Conservation (phyloP, 192 early-diverging fungal genomes). For the Umbelopsis ramanniana region DNA sequence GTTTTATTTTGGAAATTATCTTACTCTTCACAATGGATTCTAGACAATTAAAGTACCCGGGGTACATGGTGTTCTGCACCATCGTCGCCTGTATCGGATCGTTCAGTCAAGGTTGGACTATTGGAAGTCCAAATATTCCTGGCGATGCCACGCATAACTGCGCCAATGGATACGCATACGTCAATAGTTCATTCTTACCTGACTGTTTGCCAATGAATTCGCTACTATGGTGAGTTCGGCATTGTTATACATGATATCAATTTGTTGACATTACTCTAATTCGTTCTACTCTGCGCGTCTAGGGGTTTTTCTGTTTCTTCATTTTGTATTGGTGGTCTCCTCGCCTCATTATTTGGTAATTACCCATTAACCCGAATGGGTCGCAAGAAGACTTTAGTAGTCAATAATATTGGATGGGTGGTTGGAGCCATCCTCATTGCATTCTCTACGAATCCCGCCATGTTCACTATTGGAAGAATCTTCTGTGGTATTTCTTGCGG, state of each 20-base stretch:
- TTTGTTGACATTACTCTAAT: not conserved
- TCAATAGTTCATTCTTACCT: slow-evolving; percentile 17
- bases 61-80: slow-evolving; percentile 50
- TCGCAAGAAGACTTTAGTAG: slow-evolving; percentile 61
- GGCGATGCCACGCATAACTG: slow-evolving; percentile 40
- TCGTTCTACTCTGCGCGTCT: too few relatives aligned
- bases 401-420: slow-evolving; percentile 71
- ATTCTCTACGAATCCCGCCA: slow-evolving; percentile 58
- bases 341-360: slow-evolving; percentile 61
- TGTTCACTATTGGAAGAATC: slow-evolving; percentile 77
- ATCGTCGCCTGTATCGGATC: slow-evolving; percentile 44
- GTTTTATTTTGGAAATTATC: not conserved
- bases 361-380: slow-evolving; percentile 44
- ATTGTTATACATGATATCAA: not conserved
- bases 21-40: slow-evolving; percentile 41
- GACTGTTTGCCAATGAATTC: slow-evolving; percentile 43
- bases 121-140: slow-evolving; percentile 52
- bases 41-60: slow-evolving; percentile 39
- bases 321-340: slow-evolving; percentile 60
- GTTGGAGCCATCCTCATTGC: slow-evolving; percentile 67
- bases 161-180: slow-evolving; percentile 8
- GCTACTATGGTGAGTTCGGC: slow-evolving; percentile 29
- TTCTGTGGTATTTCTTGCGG: slow-evolving; percentile 77
- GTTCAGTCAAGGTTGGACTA: slow-evolving; percentile 48
- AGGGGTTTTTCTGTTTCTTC: slow-evolving; percentile 54